Percentiles rank a stretch among this genome's conserved stretches.
phyloP scores from a whole-genome alignment of 108 stramenopile genomes.

The Fragilaria crotonensis region DNA sequence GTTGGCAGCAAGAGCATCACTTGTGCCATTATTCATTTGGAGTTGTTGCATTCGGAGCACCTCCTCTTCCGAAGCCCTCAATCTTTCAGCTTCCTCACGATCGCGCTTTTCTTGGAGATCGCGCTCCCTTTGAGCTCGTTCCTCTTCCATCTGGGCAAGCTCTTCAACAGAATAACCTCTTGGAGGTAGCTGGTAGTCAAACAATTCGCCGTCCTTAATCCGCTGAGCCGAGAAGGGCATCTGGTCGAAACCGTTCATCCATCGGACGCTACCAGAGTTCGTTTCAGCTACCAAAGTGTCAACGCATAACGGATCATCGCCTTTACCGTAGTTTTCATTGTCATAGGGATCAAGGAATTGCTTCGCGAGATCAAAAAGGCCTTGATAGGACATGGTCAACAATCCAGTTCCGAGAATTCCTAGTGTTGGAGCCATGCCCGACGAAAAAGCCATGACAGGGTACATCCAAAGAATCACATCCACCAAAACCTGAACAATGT shows the following conservation, averaged over 20 bases:
- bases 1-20: too few relatives aligned
- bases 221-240: conserved; percentile 52
- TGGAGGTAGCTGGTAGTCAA: conserved; percentile 56
- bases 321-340: conserved; percentile 86
- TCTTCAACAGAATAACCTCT: conserved; percentile 71
- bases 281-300: conserved; percentile 88
- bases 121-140: conserved; percentile 44
- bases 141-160: conserved; percentile 50
- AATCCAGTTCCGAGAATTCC: conserved; percentile 70
- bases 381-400: conserved; percentile 80
- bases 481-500: conserved; percentile 83
- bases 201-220: conserved; percentile 54
- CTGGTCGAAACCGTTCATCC: conserved; percentile 75
- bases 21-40: too few relatives aligned
- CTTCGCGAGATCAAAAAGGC: conserved; percentile 87
- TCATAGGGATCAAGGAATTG: conserved; percentile 90
- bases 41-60: too few relatives aligned
- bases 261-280: conserved; percentile 74
- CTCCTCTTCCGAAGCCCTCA: conserved; percentile 17
- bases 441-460: conserved; percentile 75
- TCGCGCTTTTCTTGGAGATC: conserved; percentile 35
- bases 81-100: conserved; percentile 40
- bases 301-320: conserved; percentile 82
- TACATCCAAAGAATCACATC: conserved; percentile 86
- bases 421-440: conserved; percentile 69